A percentile compares a stretch with the other conserved stretches of the same genome.
These are phyloP conservation scores for Mycena polygramma DNA, from an alignment of 768 basidiomycete genomes.

Conservation along the genomic window DNA sequence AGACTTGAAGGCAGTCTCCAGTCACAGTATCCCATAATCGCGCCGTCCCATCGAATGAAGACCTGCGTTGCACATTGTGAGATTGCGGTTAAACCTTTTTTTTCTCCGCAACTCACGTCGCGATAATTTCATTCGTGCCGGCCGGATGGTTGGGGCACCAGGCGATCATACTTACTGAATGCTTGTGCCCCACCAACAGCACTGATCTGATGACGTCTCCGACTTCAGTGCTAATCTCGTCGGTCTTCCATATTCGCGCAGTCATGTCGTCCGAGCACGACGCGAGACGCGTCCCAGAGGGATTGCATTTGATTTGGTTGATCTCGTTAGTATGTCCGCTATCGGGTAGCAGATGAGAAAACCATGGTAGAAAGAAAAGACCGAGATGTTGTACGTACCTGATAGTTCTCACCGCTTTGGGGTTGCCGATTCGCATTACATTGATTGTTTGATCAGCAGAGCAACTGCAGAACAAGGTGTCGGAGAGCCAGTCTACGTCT, in stretches of 20 bases:
- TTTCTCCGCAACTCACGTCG: conserved; percentile 67
- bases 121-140: conserved; percentile 71
- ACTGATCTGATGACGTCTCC: conserved; percentile 52
- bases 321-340: conserved; percentile 85
- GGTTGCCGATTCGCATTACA: conserved; percentile 67
- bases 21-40: conserved; percentile 87
- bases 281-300: conserved; percentile 74
- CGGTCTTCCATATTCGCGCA: conserved; percentile 81
- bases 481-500: conserved; percentile 85
- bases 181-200: conserved; percentile 73
- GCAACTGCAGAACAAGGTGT: conserved; percentile 78
- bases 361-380: too few relatives aligned
- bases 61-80: conserved; percentile 52
- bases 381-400: conserved; percentile 56
- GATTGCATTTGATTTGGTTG: conserved; percentile 81
- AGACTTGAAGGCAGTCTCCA: conserved; percentile 79
- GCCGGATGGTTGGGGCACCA: conserved; percentile 74
- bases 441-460: conserved; percentile 78
- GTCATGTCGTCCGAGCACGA: conserved; percentile 88
- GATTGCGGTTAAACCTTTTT: conserved; percentile 13
- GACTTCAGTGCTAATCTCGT: conserved; percentile 54
- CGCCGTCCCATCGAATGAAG: conserved; percentile 85
- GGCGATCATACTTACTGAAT: conserved; percentile 72
- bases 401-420: conserved; percentile 71
- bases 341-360: too few relatives aligned